Evolutionary conservation across 148 eudicot species (phyloP).

Genomic region (Euryodendron excelsum): DNA sequence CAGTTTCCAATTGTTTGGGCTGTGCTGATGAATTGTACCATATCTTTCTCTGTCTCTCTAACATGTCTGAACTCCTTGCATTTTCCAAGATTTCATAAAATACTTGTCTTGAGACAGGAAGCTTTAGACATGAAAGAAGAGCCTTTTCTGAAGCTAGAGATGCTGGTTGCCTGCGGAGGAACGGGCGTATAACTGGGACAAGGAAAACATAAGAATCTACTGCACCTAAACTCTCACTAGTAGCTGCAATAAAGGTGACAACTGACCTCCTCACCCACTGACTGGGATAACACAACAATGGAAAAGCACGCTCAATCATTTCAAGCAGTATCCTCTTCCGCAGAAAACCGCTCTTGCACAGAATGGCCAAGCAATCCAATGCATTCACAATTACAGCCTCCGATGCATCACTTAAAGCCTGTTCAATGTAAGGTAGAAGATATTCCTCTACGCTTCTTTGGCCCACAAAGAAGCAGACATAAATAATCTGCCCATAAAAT

Average conservation of each 20-base stretch:
- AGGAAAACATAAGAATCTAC: conserved; percentile 93
- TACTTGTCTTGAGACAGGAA: conserved; percentile 77
- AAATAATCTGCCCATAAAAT: conserved; percentile 82
- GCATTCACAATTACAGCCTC: conserved; percentile 93
- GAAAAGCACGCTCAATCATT: conserved; percentile 86
- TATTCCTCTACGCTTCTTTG: conserved; percentile 97
- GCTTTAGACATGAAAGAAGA: conserved; percentile 77
- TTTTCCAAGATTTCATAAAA: conserved; percentile 72
- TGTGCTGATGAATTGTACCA: conserved; percentile 88
- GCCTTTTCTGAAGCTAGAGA: conserved; percentile 76
- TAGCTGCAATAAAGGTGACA: conserved; percentile 79
- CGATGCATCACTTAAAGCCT: conserved; percentile 78
- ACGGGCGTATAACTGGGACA: conserved; percentile 79
- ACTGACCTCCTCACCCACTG: conserved; percentile 88
- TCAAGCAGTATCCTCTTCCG: conserved; percentile 79
- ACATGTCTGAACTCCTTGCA: conserved; percentile 87
- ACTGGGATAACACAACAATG: conserved; percentile 87
- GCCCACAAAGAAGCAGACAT: conserved; percentile 96
- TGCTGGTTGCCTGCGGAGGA: conserved; percentile 82
- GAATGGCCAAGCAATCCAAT: conserved; percentile 73
- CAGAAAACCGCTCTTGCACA: conserved; percentile 73
- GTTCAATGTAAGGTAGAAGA: conserved; percentile 90
- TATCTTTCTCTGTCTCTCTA: conserved; percentile 97
- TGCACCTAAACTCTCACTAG: conserved; percentile 85
- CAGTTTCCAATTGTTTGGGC: too few species aligned